A percentile compares a stretch with the other conserved stretches of the same genome.
Evolutionary conservation across 352 stramenopile genomes (phyloP).

Genomic region (Albugo laibachii): DNA sequence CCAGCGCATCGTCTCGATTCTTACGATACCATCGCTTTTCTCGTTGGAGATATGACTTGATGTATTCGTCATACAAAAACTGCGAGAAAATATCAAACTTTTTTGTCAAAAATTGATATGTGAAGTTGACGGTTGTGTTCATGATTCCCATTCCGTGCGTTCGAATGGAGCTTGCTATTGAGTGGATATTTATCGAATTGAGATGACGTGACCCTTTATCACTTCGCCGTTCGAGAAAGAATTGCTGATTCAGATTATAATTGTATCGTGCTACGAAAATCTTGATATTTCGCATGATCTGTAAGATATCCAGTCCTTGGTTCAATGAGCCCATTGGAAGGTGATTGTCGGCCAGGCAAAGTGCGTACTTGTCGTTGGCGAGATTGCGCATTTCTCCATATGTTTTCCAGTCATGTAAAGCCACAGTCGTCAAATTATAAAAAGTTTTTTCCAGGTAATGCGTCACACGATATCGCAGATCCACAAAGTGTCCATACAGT

Average conservation of each 20-base stretch:
- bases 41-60: slow-evolving; percentile 84
- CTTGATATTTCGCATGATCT: slow-evolving; percentile 93
- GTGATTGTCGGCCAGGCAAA: slow-evolving; percentile 81
- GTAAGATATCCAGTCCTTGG: slow-evolving; percentile 83
- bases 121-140: slow-evolving; percentile 91
- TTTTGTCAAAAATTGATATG: slow-evolving; percentile 86
- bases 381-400: slow-evolving; percentile 88
- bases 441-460: slow-evolving; percentile 89
- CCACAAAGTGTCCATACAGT: slow-evolving; percentile 73
- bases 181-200: slow-evolving; percentile 87
- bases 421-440: slow-evolving; percentile 88
- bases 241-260: slow-evolving; percentile 92
- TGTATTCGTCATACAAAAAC: slow-evolving; percentile 89
- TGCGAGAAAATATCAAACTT: slow-evolving; percentile 84
- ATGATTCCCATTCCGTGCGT: slow-evolving; percentile 93
- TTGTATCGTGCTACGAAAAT: slow-evolving; percentile 83
- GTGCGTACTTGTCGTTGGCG: slow-evolving; percentile 83
- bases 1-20: slow-evolving; percentile 69
- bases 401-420: slow-evolving; percentile 90
- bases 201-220: slow-evolving; percentile 84
- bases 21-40: slow-evolving; percentile 89
- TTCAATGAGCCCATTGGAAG: slow-evolving; percentile 87
- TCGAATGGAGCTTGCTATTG: slow-evolving; percentile 76
- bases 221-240: slow-evolving; percentile 84
- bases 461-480: slow-evolving; percentile 72